phyloP scores from a whole-genome alignment of 2,329 filamentous ascomycete genomes.

The Epichloe glyceriae region DNA sequence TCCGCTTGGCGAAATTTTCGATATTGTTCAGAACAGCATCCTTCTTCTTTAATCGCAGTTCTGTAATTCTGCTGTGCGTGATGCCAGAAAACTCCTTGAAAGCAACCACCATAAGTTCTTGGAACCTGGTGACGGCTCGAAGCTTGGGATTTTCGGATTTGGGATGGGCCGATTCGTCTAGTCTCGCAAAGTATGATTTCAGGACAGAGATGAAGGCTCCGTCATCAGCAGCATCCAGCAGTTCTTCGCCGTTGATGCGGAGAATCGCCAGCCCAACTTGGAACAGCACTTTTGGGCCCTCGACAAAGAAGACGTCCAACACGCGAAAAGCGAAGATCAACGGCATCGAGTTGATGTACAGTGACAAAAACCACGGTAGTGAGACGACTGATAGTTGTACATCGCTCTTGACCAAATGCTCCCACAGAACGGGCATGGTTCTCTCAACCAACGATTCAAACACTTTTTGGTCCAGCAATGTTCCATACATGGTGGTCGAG shows the following conservation, averaged over 20 bases:
- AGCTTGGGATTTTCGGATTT: constrained; percentile 92
- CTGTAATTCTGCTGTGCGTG: constrained; percentile 82
- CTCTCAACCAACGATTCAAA: constrained; percentile 97
- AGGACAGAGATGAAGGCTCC: constrained; percentile 93
- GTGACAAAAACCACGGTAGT: constrained; percentile 90
- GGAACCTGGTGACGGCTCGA: constrained; percentile 85
- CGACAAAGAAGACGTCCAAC: constrained; percentile 93
- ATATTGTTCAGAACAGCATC: constrained; percentile 90
- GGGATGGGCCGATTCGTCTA: constrained; percentile 93
- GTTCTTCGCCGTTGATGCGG: constrained; percentile 89
- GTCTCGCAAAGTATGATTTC: constrained; percentile 83
- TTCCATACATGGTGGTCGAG: constrained; percentile 98
- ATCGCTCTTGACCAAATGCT: constrained; percentile 92
- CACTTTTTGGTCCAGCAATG: constrained; percentile 87
- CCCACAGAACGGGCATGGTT: constrained; percentile 97
- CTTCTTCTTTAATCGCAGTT: constrained; percentile 84
- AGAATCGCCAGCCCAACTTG: constrained; percentile 95
- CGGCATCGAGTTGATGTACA: constrained; percentile 99
- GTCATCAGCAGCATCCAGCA: constrained; percentile 85
- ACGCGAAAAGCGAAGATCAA: constrained; percentile 95
- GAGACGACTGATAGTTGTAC: constrained; percentile 96
- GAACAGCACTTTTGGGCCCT: constrained; percentile 94
- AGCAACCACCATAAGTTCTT: constrained; percentile 96
- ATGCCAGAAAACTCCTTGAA: constrained; percentile 97
- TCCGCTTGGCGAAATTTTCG: constrained; percentile 93